These are phyloP conservation scores for Hypoxylon sp. DNA, from an alignment of 2,329 filamentous ascomycete genomes.

Conservation along the genomic window DNA sequence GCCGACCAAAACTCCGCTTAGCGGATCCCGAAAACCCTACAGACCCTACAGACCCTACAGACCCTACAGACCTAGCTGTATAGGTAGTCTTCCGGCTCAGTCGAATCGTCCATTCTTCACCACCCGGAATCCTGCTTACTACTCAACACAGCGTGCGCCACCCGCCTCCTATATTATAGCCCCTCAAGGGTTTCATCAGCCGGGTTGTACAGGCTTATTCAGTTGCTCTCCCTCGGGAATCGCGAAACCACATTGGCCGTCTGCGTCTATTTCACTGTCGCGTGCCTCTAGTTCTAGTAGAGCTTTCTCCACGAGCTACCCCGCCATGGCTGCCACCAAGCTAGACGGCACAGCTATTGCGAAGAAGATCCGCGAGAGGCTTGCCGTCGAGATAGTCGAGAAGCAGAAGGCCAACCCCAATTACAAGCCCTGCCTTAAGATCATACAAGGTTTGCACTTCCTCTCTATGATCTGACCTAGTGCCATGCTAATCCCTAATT, in stretches of 20 bases:
- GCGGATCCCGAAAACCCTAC: conserved; percentile 44
- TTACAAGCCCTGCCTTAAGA: conserved; percentile 90
- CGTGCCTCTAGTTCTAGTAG: conserved; percentile 36
- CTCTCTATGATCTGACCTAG: conserved; percentile 17
- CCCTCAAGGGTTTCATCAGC: conserved; percentile 26
- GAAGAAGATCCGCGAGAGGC: conserved; percentile 85
- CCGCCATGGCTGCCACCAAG: conserved; percentile 85
- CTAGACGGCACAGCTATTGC: conserved; percentile 97
- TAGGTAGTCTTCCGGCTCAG: conserved; percentile 32
- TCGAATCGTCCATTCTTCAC: conserved; percentile 30
- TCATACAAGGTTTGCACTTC: conserved; percentile 82
- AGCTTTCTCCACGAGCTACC: conserved; percentile 61
- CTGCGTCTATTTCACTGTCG: conserved; percentile 27
- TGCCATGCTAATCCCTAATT: conserved; percentile 36
- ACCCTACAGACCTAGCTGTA: conserved; percentile 39
- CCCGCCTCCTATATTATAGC: conserved; percentile 17
- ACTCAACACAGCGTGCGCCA: conserved; percentile 35
- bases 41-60: conserved; percentile 41
- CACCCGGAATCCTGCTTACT: conserved; percentile 26
- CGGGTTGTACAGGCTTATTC: conserved; percentile 29
- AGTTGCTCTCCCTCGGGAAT: conserved; percentile 17
- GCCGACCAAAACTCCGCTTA: conserved; percentile 42
- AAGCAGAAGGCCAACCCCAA: conserved; percentile 85
- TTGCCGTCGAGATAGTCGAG: conserved; percentile 83
- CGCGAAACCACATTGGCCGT: conserved; percentile 25